Conservation (phyloP, 306 rosid genomes). For the Canavalia ensiformis region DNA sequence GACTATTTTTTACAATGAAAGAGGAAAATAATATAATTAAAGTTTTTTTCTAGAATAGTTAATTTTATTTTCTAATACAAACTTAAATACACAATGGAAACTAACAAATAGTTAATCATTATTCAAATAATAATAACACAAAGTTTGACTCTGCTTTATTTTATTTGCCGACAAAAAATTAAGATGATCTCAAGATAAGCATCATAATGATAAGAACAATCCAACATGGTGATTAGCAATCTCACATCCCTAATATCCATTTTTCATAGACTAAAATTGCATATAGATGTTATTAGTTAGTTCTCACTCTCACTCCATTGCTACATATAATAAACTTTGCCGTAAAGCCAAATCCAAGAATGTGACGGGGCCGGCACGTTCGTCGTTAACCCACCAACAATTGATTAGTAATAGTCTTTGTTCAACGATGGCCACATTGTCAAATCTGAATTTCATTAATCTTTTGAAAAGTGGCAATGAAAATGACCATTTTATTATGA, state of each 20-base stretch:
- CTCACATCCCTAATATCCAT: background rate
- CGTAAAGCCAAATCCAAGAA: slow-evolving; percentile 46
- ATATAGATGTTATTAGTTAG: background rate
- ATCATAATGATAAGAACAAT: slow-evolving; percentile 38
- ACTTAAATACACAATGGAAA: background rate
- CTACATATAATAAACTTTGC: slow-evolving; percentile 8
- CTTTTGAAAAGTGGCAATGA: background rate
- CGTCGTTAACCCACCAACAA: slow-evolving; percentile 29
- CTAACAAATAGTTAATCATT: slow-evolving; percentile 23
- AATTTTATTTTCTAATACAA: background rate
- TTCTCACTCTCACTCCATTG: slow-evolving; percentile 21
- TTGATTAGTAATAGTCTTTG: slow-evolving; percentile 28
- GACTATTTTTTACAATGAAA: too few relatives aligned
- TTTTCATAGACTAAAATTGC: background rate
- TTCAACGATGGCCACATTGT: slow-evolving; percentile 39
- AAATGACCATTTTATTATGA: slow-evolving; percentile 23
- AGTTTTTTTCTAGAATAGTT: too few relatives aligned
- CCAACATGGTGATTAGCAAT: slow-evolving; percentile 7
- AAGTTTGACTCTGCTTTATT: background rate
- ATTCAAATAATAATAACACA: background rate
- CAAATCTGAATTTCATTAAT: slow-evolving; percentile 27
- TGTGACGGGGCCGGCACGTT: slow-evolving; percentile 51
- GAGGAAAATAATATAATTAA: too few relatives aligned
- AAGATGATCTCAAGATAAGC: slow-evolving; percentile 25
- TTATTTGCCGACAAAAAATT: background rate